Evolutionary conservation across 306 rosid species (phyloP).

Genomic region (Abrus pulchellus): DNA sequence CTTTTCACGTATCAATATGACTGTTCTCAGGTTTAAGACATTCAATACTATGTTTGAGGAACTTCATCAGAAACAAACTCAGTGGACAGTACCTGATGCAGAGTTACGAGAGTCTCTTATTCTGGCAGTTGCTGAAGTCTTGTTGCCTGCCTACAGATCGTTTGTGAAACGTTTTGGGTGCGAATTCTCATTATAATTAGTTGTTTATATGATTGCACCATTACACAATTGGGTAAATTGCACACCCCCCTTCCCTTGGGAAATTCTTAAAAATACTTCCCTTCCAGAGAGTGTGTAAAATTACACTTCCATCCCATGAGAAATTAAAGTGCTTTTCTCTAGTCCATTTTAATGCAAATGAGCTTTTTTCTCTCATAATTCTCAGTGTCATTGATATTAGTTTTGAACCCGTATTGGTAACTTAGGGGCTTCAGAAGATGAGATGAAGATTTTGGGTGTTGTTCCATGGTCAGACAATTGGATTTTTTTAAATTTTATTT

Average conservation of each 20-base stretch:
- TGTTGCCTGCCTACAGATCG: constrained; percentile 86
- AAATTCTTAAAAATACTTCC: not conserved
- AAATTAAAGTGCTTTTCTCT: not conserved
- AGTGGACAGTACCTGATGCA: constrained; percentile 86
- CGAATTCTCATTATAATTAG: constrained; percentile 36
- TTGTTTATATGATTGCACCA: not conserved
- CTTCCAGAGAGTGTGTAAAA: not conserved
- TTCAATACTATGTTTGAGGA: constrained; percentile 86
- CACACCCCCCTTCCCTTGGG: not conserved
- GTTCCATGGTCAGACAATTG: not conserved
- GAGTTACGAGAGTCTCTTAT: constrained; percentile 89
- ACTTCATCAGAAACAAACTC: constrained; percentile 88
- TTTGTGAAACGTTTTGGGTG: constrained; percentile 84
- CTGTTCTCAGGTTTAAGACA: constrained; percentile 67
- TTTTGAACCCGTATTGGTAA: not conserved
- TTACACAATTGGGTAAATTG: not conserved
- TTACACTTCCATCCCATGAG: not conserved
- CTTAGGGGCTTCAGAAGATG: not conserved
- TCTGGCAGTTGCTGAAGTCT: constrained; percentile 87
- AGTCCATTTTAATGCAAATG: constrained; percentile 1
- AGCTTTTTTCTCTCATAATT: not conserved
- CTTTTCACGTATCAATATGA: constrained; percentile 20
- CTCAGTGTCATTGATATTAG: not conserved
- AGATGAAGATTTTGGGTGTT: not conserved
- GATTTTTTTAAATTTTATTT: not conserved